A percentile compares a stretch with the other conserved stretches of the same genome.
phyloP scores from a whole-genome alignment of 1,284 basidiomycete species.

The Leucoagaricus sp. region DNA sequence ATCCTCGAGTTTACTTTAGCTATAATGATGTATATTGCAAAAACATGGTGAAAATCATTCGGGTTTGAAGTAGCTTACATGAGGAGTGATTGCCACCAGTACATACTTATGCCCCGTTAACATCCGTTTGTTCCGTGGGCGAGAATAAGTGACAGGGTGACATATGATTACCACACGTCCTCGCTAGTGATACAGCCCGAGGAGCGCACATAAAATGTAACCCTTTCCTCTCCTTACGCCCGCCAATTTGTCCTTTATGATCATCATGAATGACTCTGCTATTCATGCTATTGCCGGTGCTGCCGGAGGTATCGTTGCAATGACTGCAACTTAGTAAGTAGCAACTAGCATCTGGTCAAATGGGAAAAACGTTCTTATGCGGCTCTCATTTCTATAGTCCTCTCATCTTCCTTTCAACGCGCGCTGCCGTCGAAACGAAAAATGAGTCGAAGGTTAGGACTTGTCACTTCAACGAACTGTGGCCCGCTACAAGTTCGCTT shows the following conservation, averaged over 20 bases:
- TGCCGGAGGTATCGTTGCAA: constrained; percentile 88
- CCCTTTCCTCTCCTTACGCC: constrained; percentile 1
- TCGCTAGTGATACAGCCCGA: constrained; percentile 18
- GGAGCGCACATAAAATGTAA: constrained; percentile 9
- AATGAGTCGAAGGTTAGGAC: constrained; percentile 60
- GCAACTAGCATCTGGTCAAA: constrained; percentile 29
- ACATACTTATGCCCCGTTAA: neutral
- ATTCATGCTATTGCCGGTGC: constrained; percentile 93
- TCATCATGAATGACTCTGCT: constrained; percentile 74
- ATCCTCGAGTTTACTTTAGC: neutral
- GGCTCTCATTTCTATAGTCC: constrained; percentile 54
- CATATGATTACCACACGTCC: constrained; percentile 31
- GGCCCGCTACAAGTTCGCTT: neutral
- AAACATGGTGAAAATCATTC: constrained; percentile 2
- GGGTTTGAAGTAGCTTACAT: too few species aligned
- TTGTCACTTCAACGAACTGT: neutral
- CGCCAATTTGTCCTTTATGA: constrained; percentile 12
- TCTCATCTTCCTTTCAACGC: constrained; percentile 89
- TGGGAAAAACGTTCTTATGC: constrained; percentile 4
- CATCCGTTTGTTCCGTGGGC: constrained; percentile 9
- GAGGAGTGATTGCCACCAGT: too few species aligned
- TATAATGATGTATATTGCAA: constrained; percentile 9
- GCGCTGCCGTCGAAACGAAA: constrained; percentile 90
- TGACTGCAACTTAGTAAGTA: constrained; percentile 78
- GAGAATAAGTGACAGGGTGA: constrained; percentile 14